Evolutionary conservation across 768 basidiomycete genomes (phyloP).

Genomic region (Tephrocybe sp.): DNA sequence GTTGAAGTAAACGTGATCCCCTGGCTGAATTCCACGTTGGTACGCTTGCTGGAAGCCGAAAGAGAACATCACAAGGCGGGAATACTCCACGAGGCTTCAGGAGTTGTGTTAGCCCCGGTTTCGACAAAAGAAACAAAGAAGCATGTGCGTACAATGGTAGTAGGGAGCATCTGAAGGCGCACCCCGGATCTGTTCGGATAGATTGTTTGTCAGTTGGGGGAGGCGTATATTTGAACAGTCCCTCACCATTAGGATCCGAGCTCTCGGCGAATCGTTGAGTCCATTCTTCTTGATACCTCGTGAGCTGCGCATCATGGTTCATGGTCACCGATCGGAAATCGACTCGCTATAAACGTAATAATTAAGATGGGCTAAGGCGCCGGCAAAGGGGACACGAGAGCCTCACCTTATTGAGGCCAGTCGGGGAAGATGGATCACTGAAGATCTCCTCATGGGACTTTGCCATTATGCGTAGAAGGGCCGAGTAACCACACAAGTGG

Average conservation of each 20-base stretch:
- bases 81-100: constrained; percentile 69
- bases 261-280: constrained; percentile 54
- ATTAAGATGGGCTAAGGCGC: constrained; percentile 9
- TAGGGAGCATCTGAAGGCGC: constrained; percentile 61
- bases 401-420: constrained; percentile 69
- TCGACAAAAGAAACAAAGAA: not conserved
- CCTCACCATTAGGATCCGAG: constrained; percentile 56
- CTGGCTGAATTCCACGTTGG: constrained; percentile 62
- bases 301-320: constrained; percentile 58
- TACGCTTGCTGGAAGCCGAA: constrained; percentile 86
- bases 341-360: constrained; percentile 44
- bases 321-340: constrained; percentile 69
- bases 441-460: constrained; percentile 79
- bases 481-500: constrained; percentile 73
- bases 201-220: constrained; percentile 1
- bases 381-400: not conserved
- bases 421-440: constrained; percentile 65
- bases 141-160: constrained; percentile 69
- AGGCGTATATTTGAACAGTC: not conserved
- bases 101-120: constrained; percentile 7
- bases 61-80: constrained; percentile 82
- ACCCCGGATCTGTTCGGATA: constrained; percentile 48
- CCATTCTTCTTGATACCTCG: constrained; percentile 68
- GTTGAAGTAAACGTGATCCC: constrained; percentile 66
- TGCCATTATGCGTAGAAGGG: constrained; percentile 66